Evolutionary conservation across 306 rosid genomes (phyloP), one percentile per base, ranked within the genome.

Genomic region (Lupinus albus): DNA sequence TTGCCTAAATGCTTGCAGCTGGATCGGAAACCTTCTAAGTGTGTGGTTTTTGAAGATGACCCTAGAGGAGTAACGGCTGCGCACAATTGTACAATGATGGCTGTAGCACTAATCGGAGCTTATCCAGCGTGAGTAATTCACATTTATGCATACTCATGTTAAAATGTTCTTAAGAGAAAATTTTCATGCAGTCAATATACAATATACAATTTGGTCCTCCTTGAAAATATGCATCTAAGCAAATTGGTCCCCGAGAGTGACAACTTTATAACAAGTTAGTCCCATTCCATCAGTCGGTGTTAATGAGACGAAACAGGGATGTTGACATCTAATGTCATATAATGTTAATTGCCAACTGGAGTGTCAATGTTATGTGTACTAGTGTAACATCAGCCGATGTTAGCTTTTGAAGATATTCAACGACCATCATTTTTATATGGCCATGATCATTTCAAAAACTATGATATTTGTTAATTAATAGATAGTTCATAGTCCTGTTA

Each of bases 11-110:
- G 41, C 6, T 63, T 79, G 80, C 84, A 94, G 97, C 79, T 94
- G 75, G 97, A 94, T 64, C 87, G 96, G 61, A 94, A 90, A 85
- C 99, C 99, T 57, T 86, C 96, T 14, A 94, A 90, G 78, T 94
- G 97, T 55, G 96, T 94, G 46, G 99, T 88, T 78, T 94, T 94
- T 11, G 99, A 90, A 84, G 99, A 90, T 60, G 97, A 94, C 66
- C 97, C 99, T n/a, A 76, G 97, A 74, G 88, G 97, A 68, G 88
- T 94, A 62, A 86, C 99, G 9, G 99, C 97, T 10, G 99, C 99
- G 5, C 99, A 94, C 84, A 94, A 94, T 54, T 94, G 97, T 61
- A 90, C 97, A 16, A 94, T 94, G 99, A 94, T 94, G 97, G 97
- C 96, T 17, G 84, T 90, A 45, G 99, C 92, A 72, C 73, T 90